Evolutionary conservation across 345 rosid species (phyloP).

Genomic region (Anacardium occidentale): DNA sequence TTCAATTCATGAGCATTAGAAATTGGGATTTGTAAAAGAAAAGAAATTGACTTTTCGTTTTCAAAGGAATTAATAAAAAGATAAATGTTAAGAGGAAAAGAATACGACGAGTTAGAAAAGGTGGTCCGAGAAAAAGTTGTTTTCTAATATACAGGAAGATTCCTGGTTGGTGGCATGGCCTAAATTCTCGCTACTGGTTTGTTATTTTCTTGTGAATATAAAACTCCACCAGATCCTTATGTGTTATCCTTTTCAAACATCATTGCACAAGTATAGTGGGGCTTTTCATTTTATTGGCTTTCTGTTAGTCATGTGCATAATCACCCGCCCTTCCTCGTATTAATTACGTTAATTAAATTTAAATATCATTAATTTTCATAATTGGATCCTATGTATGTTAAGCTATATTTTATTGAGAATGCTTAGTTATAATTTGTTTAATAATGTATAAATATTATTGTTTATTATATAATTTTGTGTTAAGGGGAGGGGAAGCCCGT

Average conservation of each 20-base stretch:
- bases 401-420: too few relatives aligned
- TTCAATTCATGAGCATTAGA: neutral
- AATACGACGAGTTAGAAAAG: neutral
- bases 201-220: neutral
- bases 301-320: neutral
- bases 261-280: neutral
- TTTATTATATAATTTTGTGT: neutral
- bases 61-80: neutral
- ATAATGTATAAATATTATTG: too few relatives aligned
- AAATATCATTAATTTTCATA: too few relatives aligned
- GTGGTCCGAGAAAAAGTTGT: conserved; percentile 11
- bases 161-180: conserved; percentile 29
- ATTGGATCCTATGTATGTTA: too few relatives aligned
- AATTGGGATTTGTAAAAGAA: too few relatives aligned
- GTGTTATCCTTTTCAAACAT: conserved; percentile 1
- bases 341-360: neutral
- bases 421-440: too few relatives aligned
- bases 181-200: conserved; percentile 23
- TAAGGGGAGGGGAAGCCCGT: neutral
- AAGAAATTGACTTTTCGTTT: neutral
- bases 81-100: neutral
- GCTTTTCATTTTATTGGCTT: neutral
- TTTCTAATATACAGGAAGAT: neutral
- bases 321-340: neutral
- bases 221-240: neutral